Percentiles rank a stretch among this genome's conserved stretches.
phyloP scores from a whole-genome alignment of 305 asterid species.

The Nicotiana rustica region DNA sequence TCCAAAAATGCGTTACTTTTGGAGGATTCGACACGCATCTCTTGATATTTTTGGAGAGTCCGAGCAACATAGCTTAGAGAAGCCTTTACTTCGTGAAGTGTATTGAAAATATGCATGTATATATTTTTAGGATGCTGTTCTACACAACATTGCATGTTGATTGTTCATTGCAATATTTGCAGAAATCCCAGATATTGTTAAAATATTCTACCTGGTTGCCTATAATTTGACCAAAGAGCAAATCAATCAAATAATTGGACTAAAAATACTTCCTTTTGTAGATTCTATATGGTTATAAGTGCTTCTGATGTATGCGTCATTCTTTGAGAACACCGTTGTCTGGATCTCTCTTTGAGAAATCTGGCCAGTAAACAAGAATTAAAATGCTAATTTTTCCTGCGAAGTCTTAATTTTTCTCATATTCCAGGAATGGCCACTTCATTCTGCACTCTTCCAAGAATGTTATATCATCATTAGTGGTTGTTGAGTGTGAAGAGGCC shows the following conservation, averaged over 20 bases:
- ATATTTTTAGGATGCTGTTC: not conserved
- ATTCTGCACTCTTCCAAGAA: constrained; percentile 86
- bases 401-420: constrained; percentile 36
- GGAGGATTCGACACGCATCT: too few relatives aligned
- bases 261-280: not conserved
- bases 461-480: constrained; percentile 68
- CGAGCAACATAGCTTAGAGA: not conserved
- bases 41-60: too few relatives aligned
- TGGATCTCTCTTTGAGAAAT: constrained; percentile 25
- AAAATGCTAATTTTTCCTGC: constrained; percentile 27
- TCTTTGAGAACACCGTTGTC: not conserved
- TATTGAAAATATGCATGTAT: not conserved
- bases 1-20: too few relatives aligned
- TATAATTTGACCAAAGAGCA: not conserved
- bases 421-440: constrained; percentile 90
- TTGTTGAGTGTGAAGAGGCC: constrained; percentile 91
- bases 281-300: not conserved
- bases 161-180: constrained; percentile 28
- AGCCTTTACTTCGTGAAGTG: not conserved
- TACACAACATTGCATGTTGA: constrained; percentile 7
- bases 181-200: not conserved
- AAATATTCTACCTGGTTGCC: not conserved
- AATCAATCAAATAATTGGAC: not conserved
- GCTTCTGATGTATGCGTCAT: not conserved
- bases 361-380: constrained; percentile 2